Evolutionary conservation across 495 filamentous ascomycete species (phyloP).

Genomic region (Penicillium canariense): DNA sequence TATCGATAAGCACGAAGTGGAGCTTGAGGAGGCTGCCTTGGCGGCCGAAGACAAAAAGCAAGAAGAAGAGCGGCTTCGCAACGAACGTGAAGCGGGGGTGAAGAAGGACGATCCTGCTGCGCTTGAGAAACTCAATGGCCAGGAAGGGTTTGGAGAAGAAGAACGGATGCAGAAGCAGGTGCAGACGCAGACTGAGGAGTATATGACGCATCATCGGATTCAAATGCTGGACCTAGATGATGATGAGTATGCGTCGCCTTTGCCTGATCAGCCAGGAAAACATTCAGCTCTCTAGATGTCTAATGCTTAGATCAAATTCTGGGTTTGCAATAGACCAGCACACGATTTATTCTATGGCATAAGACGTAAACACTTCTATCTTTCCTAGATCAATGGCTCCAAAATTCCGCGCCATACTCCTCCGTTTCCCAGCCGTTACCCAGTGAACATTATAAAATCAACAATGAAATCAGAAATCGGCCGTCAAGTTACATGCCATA

Average conservation of each 20-base stretch:
- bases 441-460: not conserved
- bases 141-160: slow-evolving; percentile 37
- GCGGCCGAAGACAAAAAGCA: slow-evolving; percentile 55
- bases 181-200: slow-evolving; percentile 54
- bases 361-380: not conserved
- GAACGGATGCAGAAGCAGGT: slow-evolving; percentile 41
- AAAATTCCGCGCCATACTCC: not conserved
- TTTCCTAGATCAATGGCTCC: not conserved
- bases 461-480: not conserved
- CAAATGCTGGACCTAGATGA: slow-evolving; percentile 26
- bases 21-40: slow-evolving; percentile 57
- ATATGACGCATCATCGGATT: slow-evolving; percentile 31
- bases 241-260: slow-evolving; percentile 20
- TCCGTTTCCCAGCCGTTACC: not conserved
- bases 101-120: slow-evolving; percentile 35
- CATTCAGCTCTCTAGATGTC: slow-evolving; percentile 22
- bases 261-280: slow-evolving; percentile 20
- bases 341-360: not conserved
- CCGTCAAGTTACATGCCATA: not conserved
- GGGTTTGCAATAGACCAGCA: not conserved
- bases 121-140: slow-evolving; percentile 28
- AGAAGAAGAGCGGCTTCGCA: slow-evolving; percentile 45
- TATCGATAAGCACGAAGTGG: slow-evolving; percentile 53
- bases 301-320: too few relatives aligned
- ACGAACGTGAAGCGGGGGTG: slow-evolving; percentile 45